phyloP scores from a whole-genome alignment of 1,139 yeast genomes.

The Blastobotrys apis region DNA sequence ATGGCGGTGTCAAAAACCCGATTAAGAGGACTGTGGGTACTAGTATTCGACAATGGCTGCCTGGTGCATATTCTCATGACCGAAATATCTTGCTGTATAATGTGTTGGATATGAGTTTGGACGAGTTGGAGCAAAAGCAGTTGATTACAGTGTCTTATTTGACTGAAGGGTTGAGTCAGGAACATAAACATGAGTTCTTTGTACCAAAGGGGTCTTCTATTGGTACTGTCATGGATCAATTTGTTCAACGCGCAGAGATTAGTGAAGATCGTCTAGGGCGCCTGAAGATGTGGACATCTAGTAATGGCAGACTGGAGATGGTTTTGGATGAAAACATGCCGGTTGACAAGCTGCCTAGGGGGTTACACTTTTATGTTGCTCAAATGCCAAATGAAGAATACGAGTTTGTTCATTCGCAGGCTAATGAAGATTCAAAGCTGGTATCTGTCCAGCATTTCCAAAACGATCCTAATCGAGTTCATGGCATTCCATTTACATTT shows the following conservation, averaged over 20 bases:
- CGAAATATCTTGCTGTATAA: slow-evolving; percentile 50
- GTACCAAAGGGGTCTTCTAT: slow-evolving; percentile 61
- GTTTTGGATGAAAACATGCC: slow-evolving; percentile 23
- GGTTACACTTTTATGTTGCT: slow-evolving; percentile 33
- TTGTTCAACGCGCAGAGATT: slow-evolving; percentile 52
- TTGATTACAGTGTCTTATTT: slow-evolving; percentile 44
- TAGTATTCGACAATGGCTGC: slow-evolving; percentile 41
- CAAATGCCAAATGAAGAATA: slow-evolving; percentile 33
- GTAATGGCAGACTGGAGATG: slow-evolving; percentile 26
- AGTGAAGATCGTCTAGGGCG: slow-evolving; percentile 45
- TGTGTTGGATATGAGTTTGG: slow-evolving; percentile 64
- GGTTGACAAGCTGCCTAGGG: slow-evolving; percentile 27
- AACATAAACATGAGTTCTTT: slow-evolving; percentile 63
- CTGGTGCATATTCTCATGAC: slow-evolving; percentile 40
- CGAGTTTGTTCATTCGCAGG: slow-evolving; percentile 21
- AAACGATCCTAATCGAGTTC: slow-evolving; percentile 63
- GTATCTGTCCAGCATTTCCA: slow-evolving; percentile 68
- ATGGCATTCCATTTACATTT: slow-evolving; percentile 86
- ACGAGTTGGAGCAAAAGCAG: slow-evolving; percentile 73
- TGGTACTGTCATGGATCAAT: slow-evolving; percentile 50
- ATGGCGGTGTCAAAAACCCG: slow-evolving; percentile 38
- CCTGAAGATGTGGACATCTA: slow-evolving; percentile 57
- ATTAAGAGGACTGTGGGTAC: slow-evolving; percentile 27
- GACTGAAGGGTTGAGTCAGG: slow-evolving; percentile 38
- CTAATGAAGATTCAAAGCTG: slow-evolving; percentile 31